Base-by-base conservation (phyloP, 1,284 basidiomycete genomes). In the Porodaedalea pini region DNA sequence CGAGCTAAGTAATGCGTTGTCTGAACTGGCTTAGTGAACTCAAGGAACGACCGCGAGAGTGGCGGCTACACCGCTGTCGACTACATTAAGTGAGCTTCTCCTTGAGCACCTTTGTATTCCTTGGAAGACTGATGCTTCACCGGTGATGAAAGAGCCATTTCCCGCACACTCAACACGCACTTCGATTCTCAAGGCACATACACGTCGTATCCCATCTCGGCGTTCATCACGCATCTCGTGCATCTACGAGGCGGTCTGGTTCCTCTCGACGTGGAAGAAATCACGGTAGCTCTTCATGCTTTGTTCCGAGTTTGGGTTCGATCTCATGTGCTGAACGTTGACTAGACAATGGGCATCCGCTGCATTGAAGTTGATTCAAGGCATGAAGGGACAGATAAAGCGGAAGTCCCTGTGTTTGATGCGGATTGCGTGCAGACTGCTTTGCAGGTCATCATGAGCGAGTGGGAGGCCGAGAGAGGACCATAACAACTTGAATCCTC, bases 31-130 rank as follows among this genome's bases (percentile, higher is more conserved):
- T 31, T 61, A 94, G 92, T 99, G 56, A 99, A 98, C 69, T 79
- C 85, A 13, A 80, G 78, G 60, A 94, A 94, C 64, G 96, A 99
- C 69, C 80, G 96, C 58, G 96, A 99, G 70, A 98, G 95, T 0
- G 78, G 83, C 7, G 90, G 84, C 1, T 96, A 96, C 70, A 81
- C 79, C 1, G 94, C 92, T 0, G 74, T 82, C 11, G 92, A 97
- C 70, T 97, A 96, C 67, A 81, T 97, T 61, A 74, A 74, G 88
- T 92, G 63, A 64, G 73, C 65, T 25, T 49, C 44, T 40, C 31
- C 37, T 40, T 37, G 49, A 41, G 57, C 48, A 62, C 41, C 40
- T 51, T 52, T 5, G 49, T 50, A 62, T 55, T 59, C 51, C 56
- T 61, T 39, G 53, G 43, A 52, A 58, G 54, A 61, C 48, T 44